Conservation (phyloP, 441 rosid species). For the Gossypium gossypioides region DNA sequence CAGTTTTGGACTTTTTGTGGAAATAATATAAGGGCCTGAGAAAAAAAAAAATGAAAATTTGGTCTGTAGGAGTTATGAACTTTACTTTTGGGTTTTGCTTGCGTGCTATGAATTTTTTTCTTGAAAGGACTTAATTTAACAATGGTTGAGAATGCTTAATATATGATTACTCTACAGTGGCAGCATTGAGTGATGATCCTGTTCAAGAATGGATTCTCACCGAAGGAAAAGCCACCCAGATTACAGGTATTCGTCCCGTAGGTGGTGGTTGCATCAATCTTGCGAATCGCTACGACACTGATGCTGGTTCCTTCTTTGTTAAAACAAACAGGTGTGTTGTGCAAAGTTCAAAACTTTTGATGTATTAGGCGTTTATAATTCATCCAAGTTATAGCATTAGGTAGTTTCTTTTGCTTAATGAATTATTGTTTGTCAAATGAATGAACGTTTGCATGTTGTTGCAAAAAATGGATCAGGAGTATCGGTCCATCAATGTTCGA, state of each 20-base stretch:
- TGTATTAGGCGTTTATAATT: background rate
- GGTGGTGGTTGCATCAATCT: constrained; percentile 91
- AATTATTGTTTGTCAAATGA: background rate
- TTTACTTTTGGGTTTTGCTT: background rate
- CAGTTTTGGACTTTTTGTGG: background rate
- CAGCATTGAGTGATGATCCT: constrained; percentile 72
- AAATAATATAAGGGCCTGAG: background rate
- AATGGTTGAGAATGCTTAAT: background rate
- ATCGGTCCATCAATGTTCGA: constrained; percentile 79
- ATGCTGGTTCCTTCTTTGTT: constrained; percentile 71
- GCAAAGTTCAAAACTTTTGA: background rate
- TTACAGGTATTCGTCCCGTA: constrained; percentile 53
- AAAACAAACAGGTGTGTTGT: constrained; percentile 62
- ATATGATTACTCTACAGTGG: constrained; percentile 31
- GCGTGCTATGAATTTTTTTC: constrained; percentile 1
- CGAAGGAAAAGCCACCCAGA: constrained; percentile 67
- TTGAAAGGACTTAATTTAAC: background rate
- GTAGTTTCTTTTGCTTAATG: background rate
- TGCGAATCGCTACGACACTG: constrained; percentile 68
- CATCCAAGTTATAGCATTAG: background rate
- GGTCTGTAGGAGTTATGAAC: background rate
- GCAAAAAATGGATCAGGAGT: constrained; percentile 37
- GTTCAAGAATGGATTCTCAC: constrained; percentile 71
- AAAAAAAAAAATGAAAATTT: background rate
- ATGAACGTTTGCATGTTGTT: constrained; percentile 4